Base-by-base conservation (phyloP, 2,329 filamentous ascomycete species). In the Arthrobotrys entomopaga region DNA sequence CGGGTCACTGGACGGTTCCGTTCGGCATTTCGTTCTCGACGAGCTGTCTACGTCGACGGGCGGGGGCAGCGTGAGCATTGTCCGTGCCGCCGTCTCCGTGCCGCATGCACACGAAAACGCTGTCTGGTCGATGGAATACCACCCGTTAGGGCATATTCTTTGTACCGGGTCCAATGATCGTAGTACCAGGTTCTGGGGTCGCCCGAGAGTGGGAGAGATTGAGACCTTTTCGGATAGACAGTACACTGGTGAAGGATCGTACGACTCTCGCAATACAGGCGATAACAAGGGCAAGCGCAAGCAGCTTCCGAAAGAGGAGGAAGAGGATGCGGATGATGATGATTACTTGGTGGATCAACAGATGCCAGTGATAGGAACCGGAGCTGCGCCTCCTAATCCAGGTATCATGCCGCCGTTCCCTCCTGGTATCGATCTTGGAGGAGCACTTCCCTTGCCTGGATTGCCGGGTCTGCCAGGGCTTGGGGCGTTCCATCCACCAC, bases 71-170 rank as follows among this genome's bases (percentile, higher is more conserved):
- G 89, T 92, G 0, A 94, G 97, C 81, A 91, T 92, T n/a, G 91
- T 99, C 75, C 92, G 92, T 80, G 95, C 95, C 1, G 92, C 93
- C 2, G 94, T 98, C 83, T 90, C 89, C 79, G 83, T 97, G 34
- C 88, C 91, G 6, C 94, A 90, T 79, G 95, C 95, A 0, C 95
- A 99, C 81, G 91, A 96, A 78, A 96, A 93, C 80, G 92, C 93
- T 16, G 95, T 99, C 77, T 99, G 95, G 95, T 96, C 93, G 16
- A 86, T 99, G 57, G 93, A 97, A 83, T 99, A 95, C 93, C 95
- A 99, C 80, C 95, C 95, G 0, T 86, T 98, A 0, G 95, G 95
- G 26, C 95, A 99, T 80, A 94, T 99, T 76, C 87, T 99, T 6
- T 93, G 93, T 0, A 96, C 94, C 1, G 95, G 95, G 11, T 97